Evolutionary conservation across 1,284 basidiomycete species (phyloP).

Genomic region (Boletus nobilissimus): DNA sequence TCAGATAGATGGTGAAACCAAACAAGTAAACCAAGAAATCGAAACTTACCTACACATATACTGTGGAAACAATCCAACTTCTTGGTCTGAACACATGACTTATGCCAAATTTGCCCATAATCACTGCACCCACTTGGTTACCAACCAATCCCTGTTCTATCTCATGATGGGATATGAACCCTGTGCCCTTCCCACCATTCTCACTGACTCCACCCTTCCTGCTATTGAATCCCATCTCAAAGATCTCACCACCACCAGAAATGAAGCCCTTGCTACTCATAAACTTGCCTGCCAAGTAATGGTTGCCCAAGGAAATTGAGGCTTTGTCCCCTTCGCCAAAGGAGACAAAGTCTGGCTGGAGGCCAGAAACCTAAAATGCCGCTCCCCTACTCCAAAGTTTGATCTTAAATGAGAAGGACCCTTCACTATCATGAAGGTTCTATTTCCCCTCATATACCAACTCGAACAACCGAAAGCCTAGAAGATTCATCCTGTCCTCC

Average conservation of each 20-base stretch:
- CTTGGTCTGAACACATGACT: not conserved
- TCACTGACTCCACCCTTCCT: not conserved
- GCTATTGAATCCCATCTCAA: not conserved
- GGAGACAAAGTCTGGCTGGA: not conserved
- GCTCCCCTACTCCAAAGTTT: not conserved
- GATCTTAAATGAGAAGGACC: not conserved
- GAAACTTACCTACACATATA: not conserved
- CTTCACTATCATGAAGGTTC: not conserved
- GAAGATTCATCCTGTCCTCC: not conserved
- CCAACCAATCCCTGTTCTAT: not conserved
- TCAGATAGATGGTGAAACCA: not conserved
- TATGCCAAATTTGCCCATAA: not conserved
- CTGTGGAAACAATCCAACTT: not conserved
- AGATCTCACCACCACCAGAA: not conserved
- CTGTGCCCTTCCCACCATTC: not conserved
- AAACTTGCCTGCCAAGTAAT: not conserved
- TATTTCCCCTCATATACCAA: not conserved
- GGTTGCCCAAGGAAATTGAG: not conserved
- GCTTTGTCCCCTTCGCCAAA: not conserved
- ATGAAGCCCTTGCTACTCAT: not conserved
- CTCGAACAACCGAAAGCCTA: not conserved
- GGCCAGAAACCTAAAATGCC: not conserved
- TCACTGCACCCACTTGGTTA: not conserved
- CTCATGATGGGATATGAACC: not conserved
- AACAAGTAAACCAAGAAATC: not conserved